These are phyloP conservation scores for Lichtheimia corymbifera DNA, from an alignment of 371 early-diverging fungal genomes.

Conservation along the genomic window DNA sequence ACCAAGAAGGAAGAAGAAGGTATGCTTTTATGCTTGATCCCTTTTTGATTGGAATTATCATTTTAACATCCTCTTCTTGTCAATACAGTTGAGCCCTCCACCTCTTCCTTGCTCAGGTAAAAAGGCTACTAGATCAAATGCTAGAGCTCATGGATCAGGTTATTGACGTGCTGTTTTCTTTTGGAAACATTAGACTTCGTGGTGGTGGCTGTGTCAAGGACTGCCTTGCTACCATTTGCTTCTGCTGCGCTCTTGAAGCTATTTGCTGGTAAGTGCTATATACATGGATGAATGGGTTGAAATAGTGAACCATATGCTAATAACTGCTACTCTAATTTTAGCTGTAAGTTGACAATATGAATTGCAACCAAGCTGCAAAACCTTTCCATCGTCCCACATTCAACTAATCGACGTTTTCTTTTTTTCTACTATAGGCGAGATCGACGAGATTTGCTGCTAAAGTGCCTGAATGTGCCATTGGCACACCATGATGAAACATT, in stretches of 20 bases:
- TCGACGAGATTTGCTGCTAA: slow-evolving; percentile 31
- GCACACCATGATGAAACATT: background rate
- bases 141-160: background rate
- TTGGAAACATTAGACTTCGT: slow-evolving; percentile 19
- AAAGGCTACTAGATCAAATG: background rate
- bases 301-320: background rate
- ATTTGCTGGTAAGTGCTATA: slow-evolving; percentile 20
- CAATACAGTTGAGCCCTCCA: slow-evolving; percentile 2
- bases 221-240: slow-evolving; percentile 37
- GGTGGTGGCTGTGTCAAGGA: slow-evolving; percentile 44
- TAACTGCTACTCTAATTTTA: background rate
- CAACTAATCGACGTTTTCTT: background rate
- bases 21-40: background rate
- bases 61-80: background rate
- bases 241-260: slow-evolving; percentile 33
- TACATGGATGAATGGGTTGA: background rate
- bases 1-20: slow-evolving; percentile 15
- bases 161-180: background rate
- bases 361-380: too few species aligned
- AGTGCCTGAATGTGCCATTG: background rate
- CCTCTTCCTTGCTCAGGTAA: slow-evolving; percentile 21
- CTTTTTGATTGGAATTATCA: background rate
- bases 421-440: slow-evolving; percentile 15
- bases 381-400: background rate
- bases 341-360: background rate